phyloP scores from a whole-genome alignment of 768 basidiomycete species.

The Serendipita sp. region DNA sequence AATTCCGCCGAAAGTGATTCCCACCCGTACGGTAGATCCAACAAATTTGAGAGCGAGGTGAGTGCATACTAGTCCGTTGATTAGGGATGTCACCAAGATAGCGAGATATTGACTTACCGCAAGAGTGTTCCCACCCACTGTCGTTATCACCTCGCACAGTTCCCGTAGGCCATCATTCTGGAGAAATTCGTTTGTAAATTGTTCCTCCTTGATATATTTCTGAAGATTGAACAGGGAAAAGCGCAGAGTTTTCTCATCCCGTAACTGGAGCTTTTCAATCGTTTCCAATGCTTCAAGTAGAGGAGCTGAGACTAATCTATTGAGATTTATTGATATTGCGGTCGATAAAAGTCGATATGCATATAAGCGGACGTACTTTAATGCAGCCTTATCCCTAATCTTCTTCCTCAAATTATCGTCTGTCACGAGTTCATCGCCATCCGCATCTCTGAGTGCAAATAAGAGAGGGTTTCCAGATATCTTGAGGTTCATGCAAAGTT shows the following conservation, averaged over 20 bases:
- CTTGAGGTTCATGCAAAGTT: slow-evolving; percentile 66
- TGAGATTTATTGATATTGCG: not conserved
- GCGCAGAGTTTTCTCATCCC: slow-evolving; percentile 44
- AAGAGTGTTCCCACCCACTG: slow-evolving; percentile 62
- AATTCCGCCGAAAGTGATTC: slow-evolving; percentile 51
- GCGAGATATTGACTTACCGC: slow-evolving; percentile 31
- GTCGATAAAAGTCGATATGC: not conserved
- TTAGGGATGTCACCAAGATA: slow-evolving; percentile 2
- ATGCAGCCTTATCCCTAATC: slow-evolving; percentile 58
- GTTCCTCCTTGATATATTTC: slow-evolving; percentile 73
- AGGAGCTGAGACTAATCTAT: slow-evolving; percentile 65
- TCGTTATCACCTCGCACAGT: slow-evolving; percentile 51
- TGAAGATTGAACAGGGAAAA: slow-evolving; percentile 63
- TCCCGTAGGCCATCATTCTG: slow-evolving; percentile 51
- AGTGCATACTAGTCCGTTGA: slow-evolving; percentile 49
- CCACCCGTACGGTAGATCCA: slow-evolving; percentile 80
- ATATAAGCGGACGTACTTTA: slow-evolving; percentile 39
- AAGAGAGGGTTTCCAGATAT: slow-evolving; percentile 55
- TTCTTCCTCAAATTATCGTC: slow-evolving; percentile 73
- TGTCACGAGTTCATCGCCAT: slow-evolving; percentile 68
- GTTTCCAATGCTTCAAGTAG: slow-evolving; percentile 64
- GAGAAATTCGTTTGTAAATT: slow-evolving; percentile 66
- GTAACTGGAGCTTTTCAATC: slow-evolving; percentile 44
- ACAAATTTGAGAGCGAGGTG: slow-evolving; percentile 69
- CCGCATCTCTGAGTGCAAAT: slow-evolving; percentile 62